Evolutionary conservation across 192 early-diverging fungal species (phyloP).

Genomic region (Radiomyces spectabilis): DNA sequence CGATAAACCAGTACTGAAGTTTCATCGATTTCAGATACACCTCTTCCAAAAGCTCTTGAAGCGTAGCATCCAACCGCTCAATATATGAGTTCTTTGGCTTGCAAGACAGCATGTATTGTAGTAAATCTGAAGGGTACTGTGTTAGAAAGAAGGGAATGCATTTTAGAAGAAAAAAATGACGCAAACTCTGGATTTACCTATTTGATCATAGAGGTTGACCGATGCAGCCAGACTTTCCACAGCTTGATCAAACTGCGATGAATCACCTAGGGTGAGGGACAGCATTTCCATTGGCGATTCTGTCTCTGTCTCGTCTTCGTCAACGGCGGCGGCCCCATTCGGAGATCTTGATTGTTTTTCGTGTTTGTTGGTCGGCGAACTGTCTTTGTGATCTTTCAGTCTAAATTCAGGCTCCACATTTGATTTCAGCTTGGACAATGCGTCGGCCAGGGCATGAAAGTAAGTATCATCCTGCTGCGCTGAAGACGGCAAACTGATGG

Average conservation of each 20-base stretch:
- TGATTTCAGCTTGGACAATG: constrained; percentile 6
- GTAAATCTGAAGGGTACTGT: constrained; percentile 41
- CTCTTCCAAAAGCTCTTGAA: constrained; percentile 62
- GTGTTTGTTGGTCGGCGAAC: not conserved
- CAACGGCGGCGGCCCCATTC: too few species aligned
- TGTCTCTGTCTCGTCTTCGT: not conserved
- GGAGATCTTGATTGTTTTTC: too few species aligned
- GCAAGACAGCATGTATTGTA: constrained; percentile 71
- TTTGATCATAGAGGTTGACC: constrained; percentile 76
- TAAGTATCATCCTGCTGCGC: constrained; percentile 16
- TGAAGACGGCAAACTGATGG: not conserved
- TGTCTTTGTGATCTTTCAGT: constrained; percentile 40
- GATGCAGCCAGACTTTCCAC: constrained; percentile 48
- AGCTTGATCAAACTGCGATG: constrained; percentile 48
- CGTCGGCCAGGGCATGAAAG: constrained; percentile 18
- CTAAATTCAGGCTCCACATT: constrained; percentile 25
- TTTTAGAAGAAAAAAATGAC: not conserved
- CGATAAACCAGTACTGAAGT: constrained; percentile 67
- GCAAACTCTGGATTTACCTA: constrained; percentile 5
- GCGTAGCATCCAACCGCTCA: constrained; percentile 37
- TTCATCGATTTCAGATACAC: constrained; percentile 72
- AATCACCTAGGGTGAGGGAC: constrained; percentile 59
- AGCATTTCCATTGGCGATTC: constrained; percentile 24
- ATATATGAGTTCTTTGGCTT: constrained; percentile 48
- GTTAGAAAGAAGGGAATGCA: not conserved